phyloP scores from a whole-genome alignment of 805 yeast species.

The Kurtzmaniella cleridarum region DNA sequence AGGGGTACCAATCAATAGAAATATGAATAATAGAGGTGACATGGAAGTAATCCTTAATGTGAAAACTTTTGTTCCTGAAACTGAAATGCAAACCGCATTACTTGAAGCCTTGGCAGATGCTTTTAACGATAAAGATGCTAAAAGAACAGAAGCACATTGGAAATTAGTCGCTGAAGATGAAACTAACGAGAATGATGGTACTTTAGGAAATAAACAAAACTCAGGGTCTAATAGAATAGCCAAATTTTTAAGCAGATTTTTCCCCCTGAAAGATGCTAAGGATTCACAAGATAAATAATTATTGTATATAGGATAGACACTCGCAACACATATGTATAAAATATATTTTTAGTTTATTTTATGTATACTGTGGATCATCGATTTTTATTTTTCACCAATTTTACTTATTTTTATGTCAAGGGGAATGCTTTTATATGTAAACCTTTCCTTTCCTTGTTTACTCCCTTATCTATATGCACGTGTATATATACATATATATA shows the following conservation, averaged over 20 bases:
- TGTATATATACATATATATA: too few relatives aligned
- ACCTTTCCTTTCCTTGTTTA: too few relatives aligned
- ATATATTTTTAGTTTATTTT: too few relatives aligned
- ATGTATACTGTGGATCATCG: too few relatives aligned
- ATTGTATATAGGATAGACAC: constrained; percentile 8
- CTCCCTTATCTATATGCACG: too few relatives aligned
- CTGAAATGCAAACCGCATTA: constrained; percentile 80
- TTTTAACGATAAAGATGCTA: constrained; percentile 74
- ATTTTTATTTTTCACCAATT: too few relatives aligned
- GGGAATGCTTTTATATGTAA: too few relatives aligned
- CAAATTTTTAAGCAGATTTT: constrained; percentile 51
- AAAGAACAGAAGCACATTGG: constrained; percentile 49
- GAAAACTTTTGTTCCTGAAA: constrained; percentile 65
- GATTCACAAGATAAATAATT: constrained; percentile 6
- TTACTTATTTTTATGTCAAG: too few relatives aligned
- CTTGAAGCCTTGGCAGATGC: constrained; percentile 95
- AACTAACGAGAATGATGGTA: constrained; percentile 7
- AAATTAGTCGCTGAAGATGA: constrained; percentile 27
- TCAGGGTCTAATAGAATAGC: constrained; percentile 56
- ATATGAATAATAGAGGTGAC: constrained; percentile 64
- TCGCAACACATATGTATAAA: constrained; percentile 3
- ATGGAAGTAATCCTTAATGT: constrained; percentile 71
- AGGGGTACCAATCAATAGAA: constrained; percentile 71
- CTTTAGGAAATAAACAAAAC: constrained; percentile 31
- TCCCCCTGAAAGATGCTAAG: constrained; percentile 36